Evolutionary conservation across 495 filamentous ascomycete genomes (phyloP).

Genomic region (Penicillium silybi): DNA sequence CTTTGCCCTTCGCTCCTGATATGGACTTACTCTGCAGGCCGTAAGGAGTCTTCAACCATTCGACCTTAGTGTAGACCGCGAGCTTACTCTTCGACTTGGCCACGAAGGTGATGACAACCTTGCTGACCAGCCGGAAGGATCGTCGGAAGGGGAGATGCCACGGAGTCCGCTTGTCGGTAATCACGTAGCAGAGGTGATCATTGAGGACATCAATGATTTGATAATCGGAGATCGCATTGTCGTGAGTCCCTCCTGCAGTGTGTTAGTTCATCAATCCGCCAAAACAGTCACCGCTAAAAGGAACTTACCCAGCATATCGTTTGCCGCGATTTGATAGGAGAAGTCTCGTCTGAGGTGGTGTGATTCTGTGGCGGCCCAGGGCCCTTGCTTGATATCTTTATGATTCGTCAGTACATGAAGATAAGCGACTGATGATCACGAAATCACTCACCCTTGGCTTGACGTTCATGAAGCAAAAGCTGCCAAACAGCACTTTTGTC

Average conservation of each 20-base stretch:
- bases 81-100: constrained; percentile 90
- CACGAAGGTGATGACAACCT: constrained; percentile 90
- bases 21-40: constrained; percentile 53
- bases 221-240: constrained; percentile 65
- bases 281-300: background rate
- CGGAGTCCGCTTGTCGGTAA: constrained; percentile 81
- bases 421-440: background rate
- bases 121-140: constrained; percentile 78
- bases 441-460: constrained; percentile 56
- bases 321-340: constrained; percentile 68
- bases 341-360: constrained; percentile 72
- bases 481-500: constrained; percentile 95
- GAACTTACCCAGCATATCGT: constrained; percentile 58
- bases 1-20: background rate
- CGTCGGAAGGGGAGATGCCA: constrained; percentile 85
- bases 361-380: constrained; percentile 70
- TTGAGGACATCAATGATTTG: constrained; percentile 89
- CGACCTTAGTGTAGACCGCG: constrained; percentile 79
- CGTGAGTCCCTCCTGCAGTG: constrained; percentile 42
- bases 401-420: constrained; percentile 12
- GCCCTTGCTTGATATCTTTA: constrained; percentile 70
- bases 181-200: constrained; percentile 93
- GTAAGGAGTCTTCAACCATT: constrained; percentile 70
- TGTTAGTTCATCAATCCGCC: background rate
- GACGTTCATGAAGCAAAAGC: constrained; percentile 79